Evolutionary conservation across 176 grass and related monocot species (phyloP).

Genomic region (Eragrostis curvula): DNA sequence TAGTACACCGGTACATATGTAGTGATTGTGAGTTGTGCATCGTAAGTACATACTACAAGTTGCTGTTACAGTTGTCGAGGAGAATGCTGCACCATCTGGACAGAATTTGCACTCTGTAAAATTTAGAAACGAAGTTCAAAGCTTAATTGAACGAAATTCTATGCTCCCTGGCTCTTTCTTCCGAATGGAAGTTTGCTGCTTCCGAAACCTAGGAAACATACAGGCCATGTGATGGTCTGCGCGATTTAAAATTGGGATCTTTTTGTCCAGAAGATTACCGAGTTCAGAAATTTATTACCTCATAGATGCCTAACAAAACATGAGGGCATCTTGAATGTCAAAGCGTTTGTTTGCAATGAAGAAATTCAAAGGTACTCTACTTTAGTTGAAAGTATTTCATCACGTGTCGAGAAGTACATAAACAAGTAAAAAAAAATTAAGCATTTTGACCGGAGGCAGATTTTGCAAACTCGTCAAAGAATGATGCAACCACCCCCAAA

Average conservation of each 20-base stretch:
- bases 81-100: neutral
- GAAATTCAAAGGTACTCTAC: neutral
- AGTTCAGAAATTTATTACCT: too few species aligned
- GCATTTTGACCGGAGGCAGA: neutral
- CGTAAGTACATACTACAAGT: neutral
- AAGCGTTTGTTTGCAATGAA: neutral
- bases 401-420: neutral
- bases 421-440: neutral
- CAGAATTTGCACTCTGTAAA: neutral
- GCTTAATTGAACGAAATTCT: neutral
- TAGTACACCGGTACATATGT: neutral
- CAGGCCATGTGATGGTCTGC: neutral
- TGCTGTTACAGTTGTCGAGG: neutral
- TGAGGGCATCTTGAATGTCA: too few species aligned
- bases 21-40: neutral
- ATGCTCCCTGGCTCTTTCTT: neutral
- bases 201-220: constrained; percentile 21
- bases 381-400: too few species aligned
- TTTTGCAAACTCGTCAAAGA: neutral
- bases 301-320: too few species aligned
- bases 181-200: neutral
- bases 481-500: neutral
- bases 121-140: neutral
- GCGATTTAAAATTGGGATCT: neutral
- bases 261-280: neutral